These are phyloP conservation scores for Cichorium intybus DNA, from an alignment of 140 eudicot species.

Conservation along the genomic window DNA sequence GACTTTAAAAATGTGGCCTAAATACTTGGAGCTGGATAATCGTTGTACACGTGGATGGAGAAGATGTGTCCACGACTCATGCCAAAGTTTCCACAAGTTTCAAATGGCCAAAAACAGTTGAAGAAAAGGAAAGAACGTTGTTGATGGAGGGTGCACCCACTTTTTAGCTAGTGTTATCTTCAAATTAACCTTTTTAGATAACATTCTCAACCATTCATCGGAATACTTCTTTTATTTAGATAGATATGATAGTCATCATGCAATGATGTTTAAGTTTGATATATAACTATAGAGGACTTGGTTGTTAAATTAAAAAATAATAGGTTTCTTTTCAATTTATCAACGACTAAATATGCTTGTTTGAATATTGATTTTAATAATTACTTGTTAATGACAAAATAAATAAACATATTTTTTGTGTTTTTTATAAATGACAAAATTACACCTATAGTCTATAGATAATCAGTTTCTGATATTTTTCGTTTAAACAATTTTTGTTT, in stretches of 20 bases:
- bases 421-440: not conserved
- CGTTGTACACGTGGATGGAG: conserved; percentile 39
- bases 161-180: not conserved
- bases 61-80: conserved; percentile 28
- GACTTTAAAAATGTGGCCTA: conserved; percentile 24
- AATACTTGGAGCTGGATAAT: conserved; percentile 13
- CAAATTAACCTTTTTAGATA: not conserved
- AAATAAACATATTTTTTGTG: not conserved
- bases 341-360: not conserved
- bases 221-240: not conserved
- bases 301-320: not conserved
- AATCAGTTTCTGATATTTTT: not conserved
- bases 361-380: not conserved
- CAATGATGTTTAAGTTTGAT: not conserved
- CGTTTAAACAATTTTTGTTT: not conserved
- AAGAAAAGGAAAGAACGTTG: not conserved
- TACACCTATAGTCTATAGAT: not conserved
- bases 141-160: conserved; percentile 12
- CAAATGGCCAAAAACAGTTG: conserved; percentile 22
- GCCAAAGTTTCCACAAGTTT: conserved; percentile 22
- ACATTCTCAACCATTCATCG: not conserved
- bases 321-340: not conserved
- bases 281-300: not conserved
- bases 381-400: not conserved
- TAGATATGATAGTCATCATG: not conserved